These are phyloP conservation scores for Uronychia binucleata DNA, from an alignment of 73 alveolate species.

Conservation along the genomic window DNA sequence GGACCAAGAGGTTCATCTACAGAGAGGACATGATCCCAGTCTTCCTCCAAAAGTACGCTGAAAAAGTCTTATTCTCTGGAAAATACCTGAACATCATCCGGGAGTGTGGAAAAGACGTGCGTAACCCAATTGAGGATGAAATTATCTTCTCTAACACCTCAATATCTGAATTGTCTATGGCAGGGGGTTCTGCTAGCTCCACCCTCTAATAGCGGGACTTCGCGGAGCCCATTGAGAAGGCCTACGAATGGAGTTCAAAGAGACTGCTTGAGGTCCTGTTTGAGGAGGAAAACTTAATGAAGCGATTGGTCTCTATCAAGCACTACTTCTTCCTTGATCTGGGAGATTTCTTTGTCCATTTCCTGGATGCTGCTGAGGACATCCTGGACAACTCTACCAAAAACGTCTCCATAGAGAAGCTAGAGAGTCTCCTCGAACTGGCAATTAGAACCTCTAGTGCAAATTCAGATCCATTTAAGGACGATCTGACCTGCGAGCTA, in stretches of 20 bases:
- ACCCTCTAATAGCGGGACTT: constrained; percentile 44
- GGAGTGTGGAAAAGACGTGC: constrained; percentile 88
- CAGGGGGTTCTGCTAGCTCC: not conserved
- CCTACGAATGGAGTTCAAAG: constrained; percentile 78
- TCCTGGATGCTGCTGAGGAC: constrained; percentile 78
- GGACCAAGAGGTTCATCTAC: constrained; percentile 92
- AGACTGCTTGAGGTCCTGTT: constrained; percentile 51
- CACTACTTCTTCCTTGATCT: constrained; percentile 74
- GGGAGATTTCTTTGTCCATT: constrained; percentile 84
- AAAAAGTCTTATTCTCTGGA: constrained; percentile 88
- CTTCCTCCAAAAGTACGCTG: constrained; percentile 81
- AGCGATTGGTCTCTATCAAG: constrained; percentile 71
- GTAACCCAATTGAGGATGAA: constrained; percentile 86
- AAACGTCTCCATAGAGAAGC: constrained; percentile 65
- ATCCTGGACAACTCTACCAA: constrained; percentile 61
- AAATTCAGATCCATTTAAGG: constrained; percentile 77
- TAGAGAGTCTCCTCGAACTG: constrained; percentile 73
- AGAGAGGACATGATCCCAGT: constrained; percentile 87
- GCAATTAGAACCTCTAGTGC: constrained; percentile 81
- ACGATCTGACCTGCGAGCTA: constrained; percentile 79
- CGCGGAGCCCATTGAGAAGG: constrained; percentile 68
- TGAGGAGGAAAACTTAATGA: constrained; percentile 63
- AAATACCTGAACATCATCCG: constrained; percentile 91
- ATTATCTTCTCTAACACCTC: constrained; percentile 10
- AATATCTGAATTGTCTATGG: not conserved